Evolutionary conservation across 2,329 filamentous ascomycete species (phyloP).

Genomic region (Peltaster fructicola): DNA sequence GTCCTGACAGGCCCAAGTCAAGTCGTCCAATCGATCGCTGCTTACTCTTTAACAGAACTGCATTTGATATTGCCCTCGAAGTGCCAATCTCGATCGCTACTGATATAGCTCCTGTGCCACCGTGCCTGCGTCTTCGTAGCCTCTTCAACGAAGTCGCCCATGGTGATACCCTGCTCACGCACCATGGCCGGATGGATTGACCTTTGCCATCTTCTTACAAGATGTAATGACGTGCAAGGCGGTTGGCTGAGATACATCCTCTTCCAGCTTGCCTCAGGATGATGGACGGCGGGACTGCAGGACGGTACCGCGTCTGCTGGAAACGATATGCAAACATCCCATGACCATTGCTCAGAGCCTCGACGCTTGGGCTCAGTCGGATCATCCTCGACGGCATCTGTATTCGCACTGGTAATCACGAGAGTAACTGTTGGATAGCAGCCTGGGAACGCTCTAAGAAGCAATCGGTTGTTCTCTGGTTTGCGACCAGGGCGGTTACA

Average conservation of each 20-base stretch:
- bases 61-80: too few species aligned
- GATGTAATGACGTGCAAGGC: slow-evolving; percentile 16
- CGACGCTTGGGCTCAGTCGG: slow-evolving; percentile 1
- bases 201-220: slow-evolving; percentile 15
- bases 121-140: slow-evolving; percentile 9
- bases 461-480: slow-evolving; percentile 19
- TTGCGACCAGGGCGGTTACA: slow-evolving; percentile 11
- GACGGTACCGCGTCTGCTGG: slow-evolving; percentile 10
- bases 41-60: too few species aligned
- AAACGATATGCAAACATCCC: slow-evolving; percentile 18
- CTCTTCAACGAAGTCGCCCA: slow-evolving; percentile 16
- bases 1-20: too few species aligned
- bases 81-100: slow-evolving; percentile 19
- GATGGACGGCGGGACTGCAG: slow-evolving; percentile 8
- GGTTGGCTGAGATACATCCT: slow-evolving; percentile 19
- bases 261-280: slow-evolving; percentile 18
- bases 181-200: slow-evolving; percentile 12
- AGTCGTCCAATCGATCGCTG: too few species aligned
- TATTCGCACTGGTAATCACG: slow-evolving; percentile 8
- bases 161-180: slow-evolving; percentile 14
- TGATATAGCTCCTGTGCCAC: slow-evolving; percentile 17
- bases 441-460: slow-evolving; percentile 17
- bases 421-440: slow-evolving; percentile 19
- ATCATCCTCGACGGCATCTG: slow-evolving; percentile 1
- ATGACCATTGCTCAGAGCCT: slow-evolving; percentile 15